phyloP scores from a whole-genome alignment of 2,329 filamentous ascomycete species.

The Stenocarpella maydis region DNA sequence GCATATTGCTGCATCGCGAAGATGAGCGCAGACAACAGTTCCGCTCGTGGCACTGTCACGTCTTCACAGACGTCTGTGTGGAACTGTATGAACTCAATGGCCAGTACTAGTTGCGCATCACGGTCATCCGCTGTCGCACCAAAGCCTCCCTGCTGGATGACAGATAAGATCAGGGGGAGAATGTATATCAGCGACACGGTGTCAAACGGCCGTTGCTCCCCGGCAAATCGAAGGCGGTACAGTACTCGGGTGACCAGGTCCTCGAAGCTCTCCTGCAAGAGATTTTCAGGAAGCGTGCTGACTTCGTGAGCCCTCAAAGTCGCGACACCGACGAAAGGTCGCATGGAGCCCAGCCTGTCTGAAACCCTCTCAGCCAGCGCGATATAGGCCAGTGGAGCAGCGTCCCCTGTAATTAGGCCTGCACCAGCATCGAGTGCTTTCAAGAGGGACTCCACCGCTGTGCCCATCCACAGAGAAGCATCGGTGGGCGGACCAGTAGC shows the following conservation, averaged over 20 bases:
- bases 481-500: conserved; percentile 90
- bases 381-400: conserved; percentile 80
- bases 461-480: conserved; percentile 85
- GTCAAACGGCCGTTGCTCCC: conserved; percentile 95
- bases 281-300: conserved; percentile 73
- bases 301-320: conserved; percentile 82
- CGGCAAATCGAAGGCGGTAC: conserved; percentile 88
- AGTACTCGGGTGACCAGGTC: conserved; percentile 86
- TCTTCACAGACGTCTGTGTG: conserved; percentile 85
- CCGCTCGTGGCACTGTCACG: conserved; percentile 75
- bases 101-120: conserved; percentile 89
- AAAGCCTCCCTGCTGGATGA: conserved; percentile 82
- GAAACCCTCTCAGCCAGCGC: conserved; percentile 80
- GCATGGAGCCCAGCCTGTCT: conserved; percentile 75
- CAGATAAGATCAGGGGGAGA: conserved; percentile 79
- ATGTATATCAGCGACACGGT: conserved; percentile 87
- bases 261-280: conserved; percentile 82
- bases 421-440: conserved; percentile 81
- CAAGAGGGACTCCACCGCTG: conserved; percentile 77
- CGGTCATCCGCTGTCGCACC: conserved; percentile 77
- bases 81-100: conserved; percentile 86
- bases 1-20: conserved; percentile 86
- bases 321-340: conserved; percentile 86
- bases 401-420: conserved; percentile 81
- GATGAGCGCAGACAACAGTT: conserved; percentile 77